phyloP scores from a whole-genome alignment of 495 filamentous ascomycete genomes.

The Rhizodiscina lignyota region DNA sequence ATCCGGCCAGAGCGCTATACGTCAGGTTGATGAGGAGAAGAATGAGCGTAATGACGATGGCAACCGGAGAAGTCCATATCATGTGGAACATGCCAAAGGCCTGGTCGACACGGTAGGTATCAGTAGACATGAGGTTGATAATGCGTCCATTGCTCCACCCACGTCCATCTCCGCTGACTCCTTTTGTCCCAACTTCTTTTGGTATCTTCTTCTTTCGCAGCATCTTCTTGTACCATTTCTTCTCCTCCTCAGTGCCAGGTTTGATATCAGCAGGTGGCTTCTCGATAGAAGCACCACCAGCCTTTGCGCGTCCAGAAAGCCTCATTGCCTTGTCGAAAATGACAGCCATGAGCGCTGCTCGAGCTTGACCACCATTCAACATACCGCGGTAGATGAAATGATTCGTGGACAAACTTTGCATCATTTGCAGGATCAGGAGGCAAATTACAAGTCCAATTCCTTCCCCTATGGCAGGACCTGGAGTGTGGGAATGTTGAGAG shows the following conservation, averaged over 20 bases:
- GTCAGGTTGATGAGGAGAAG: constrained; percentile 70
- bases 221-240: constrained; percentile 26
- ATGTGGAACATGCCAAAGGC: constrained; percentile 80
- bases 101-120: constrained; percentile 78
- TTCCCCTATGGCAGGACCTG: constrained; percentile 17
- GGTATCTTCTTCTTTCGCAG: constrained; percentile 24
- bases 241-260: constrained; percentile 26
- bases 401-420: constrained; percentile 22
- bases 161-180: constrained; percentile 43
- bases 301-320: constrained; percentile 22
- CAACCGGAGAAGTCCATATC: constrained; percentile 69
- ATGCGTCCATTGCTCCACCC: constrained; percentile 88
- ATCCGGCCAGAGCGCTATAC: constrained; percentile 78
- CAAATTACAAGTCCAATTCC: constrained; percentile 25
- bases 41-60: constrained; percentile 58
- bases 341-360: constrained; percentile 24
- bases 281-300: constrained; percentile 19
- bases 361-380: constrained; percentile 23
- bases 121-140: constrained; percentile 82
- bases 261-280: constrained; percentile 16
- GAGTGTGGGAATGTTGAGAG: constrained; percentile 18
- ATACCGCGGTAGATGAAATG: constrained; percentile 28
- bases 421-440: constrained; percentile 22
- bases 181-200: constrained; percentile 21
- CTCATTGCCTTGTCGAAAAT: constrained; percentile 32